Evolutionary conservation across 2,329 filamentous ascomycete species (phyloP).

Genomic region (Teratosphaeria pseudoeucalypti): DNA sequence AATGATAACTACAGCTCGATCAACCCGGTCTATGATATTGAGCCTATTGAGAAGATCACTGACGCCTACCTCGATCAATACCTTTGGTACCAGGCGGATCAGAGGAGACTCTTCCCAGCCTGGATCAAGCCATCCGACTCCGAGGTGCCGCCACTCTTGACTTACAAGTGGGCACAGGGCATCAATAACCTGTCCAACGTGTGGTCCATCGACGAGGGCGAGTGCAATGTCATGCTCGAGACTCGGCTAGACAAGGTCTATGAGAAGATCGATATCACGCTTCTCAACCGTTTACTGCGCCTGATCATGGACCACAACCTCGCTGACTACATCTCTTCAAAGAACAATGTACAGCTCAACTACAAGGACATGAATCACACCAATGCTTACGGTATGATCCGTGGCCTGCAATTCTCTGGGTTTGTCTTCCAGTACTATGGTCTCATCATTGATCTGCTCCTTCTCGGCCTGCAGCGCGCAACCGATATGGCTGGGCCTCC

Average conservation of each 20-base stretch:
- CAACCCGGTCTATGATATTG: conserved; percentile 97
- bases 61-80: conserved; percentile 98
- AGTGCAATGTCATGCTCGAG: conserved; percentile 98
- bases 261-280: conserved; percentile 94
- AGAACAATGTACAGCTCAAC: conserved; percentile 98
- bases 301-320: conserved; percentile 99
- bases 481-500: conserved; percentile 95
- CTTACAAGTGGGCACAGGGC: conserved; percentile 98
- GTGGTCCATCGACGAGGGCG: conserved; percentile 86
- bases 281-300: conserved; percentile 83
- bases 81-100: conserved; percentile 97
- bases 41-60: conserved; percentile 98
- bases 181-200: conserved; percentile 97
- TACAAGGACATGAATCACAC: conserved; percentile 99
- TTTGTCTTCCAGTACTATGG: conserved; percentile 99
- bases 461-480: conserved; percentile 89
- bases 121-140: conserved; percentile 99
- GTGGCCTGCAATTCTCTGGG: conserved; percentile 91
- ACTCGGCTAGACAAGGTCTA: conserved; percentile 98
- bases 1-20: conserved; percentile 99
- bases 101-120: conserved; percentile 88
- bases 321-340: conserved; percentile 96
- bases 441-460: conserved; percentile 80
- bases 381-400: conserved; percentile 97
- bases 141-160: conserved; percentile 84